Percentiles rank a stretch among this genome's conserved stretches.
These are phyloP conservation scores for Friedmanniomyces endolithicus DNA, from an alignment of 495 filamentous ascomycete species.

Conservation along the genomic window DNA sequence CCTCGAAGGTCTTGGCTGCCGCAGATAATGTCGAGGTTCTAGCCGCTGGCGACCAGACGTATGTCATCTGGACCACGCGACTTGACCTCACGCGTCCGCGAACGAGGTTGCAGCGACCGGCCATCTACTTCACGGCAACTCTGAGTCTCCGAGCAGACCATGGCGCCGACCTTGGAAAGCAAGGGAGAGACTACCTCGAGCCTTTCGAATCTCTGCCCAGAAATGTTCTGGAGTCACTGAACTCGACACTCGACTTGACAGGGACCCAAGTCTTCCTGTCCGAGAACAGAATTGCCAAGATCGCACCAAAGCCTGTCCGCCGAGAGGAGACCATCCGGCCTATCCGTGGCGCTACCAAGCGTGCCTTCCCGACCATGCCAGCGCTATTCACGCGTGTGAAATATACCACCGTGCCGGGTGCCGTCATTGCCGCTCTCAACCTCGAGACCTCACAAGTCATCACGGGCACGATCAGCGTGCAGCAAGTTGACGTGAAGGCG, in stretches of 20 bases:
- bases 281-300: slow-evolving; percentile 12
- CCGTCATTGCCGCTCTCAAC: slow-evolving; percentile 13
- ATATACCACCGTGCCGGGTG: slow-evolving; percentile 2
- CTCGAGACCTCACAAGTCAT: slow-evolving; percentile 8
- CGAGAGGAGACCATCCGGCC: slow-evolving; percentile 5
- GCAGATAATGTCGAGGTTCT: slow-evolving; percentile 1
- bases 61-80: slow-evolving; percentile 12
- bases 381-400: slow-evolving; percentile 11
- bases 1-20: background rate
- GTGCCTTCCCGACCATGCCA: slow-evolving; percentile 14
- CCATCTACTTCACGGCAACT: slow-evolving; percentile 19
- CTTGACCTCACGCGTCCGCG: slow-evolving; percentile 14
- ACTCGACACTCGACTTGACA: slow-evolving; percentile 1
- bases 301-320: background rate
- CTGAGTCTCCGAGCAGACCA: background rate
- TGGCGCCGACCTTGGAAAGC: background rate
- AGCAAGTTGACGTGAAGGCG: background rate
- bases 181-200: slow-evolving; percentile 1
- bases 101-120: slow-evolving; percentile 15
- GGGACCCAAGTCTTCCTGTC: slow-evolving; percentile 10
- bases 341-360: slow-evolving; percentile 17
- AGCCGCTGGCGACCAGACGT: background rate
- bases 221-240: slow-evolving; percentile 18
- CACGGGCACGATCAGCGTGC: slow-evolving; percentile 1
- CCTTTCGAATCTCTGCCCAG: slow-evolving; percentile 13